These are phyloP conservation scores for Fusarium annulatum DNA, from an alignment of 2,329 filamentous ascomycete species.

Conservation along the genomic window DNA sequence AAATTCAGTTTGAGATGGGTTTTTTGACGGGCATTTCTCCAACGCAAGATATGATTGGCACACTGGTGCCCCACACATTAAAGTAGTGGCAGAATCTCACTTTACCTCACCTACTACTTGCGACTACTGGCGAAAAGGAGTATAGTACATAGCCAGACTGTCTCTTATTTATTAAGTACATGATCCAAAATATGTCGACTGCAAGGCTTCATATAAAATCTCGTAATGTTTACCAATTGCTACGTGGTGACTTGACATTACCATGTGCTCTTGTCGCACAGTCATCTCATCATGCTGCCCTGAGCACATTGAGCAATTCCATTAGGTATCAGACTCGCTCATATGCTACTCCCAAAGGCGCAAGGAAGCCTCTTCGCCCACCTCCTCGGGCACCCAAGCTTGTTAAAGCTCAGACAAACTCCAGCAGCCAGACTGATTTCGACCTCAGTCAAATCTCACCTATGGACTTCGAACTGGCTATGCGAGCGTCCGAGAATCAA, in stretches of 20 bases:
- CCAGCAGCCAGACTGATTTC: conserved; percentile 13
- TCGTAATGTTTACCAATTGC: conserved; percentile 12
- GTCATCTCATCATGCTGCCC: background rate
- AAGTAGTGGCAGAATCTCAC: conserved; percentile 24
- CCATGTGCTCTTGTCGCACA: background rate
- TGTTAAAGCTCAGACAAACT: conserved; percentile 5
- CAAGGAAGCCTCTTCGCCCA: conserved; percentile 5
- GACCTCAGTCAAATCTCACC: conserved; percentile 39
- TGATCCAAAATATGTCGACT: background rate
- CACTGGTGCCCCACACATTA: background rate
- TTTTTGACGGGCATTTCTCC: conserved; percentile 31
- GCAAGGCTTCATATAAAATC: conserved; percentile 15
- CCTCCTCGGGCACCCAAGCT: conserved; percentile 23
- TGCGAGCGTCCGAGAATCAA: conserved; percentile 20
- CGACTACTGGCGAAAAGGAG: background rate
- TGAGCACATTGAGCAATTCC: background rate
- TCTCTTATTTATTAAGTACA: background rate
- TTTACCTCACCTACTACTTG: conserved; percentile 4
- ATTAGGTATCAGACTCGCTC: conserved; percentile 22
- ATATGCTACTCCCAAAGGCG: conserved; percentile 32
- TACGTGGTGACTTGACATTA: conserved; percentile 6
- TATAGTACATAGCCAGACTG: background rate
- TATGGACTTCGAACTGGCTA: conserved; percentile 33
- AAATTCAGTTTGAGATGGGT: conserved; percentile 33
- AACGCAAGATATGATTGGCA: conserved; percentile 37